Evolutionary conservation across 2,329 filamentous ascomycete genomes (phyloP).

Genomic region (Botrytis cinerea): DNA sequence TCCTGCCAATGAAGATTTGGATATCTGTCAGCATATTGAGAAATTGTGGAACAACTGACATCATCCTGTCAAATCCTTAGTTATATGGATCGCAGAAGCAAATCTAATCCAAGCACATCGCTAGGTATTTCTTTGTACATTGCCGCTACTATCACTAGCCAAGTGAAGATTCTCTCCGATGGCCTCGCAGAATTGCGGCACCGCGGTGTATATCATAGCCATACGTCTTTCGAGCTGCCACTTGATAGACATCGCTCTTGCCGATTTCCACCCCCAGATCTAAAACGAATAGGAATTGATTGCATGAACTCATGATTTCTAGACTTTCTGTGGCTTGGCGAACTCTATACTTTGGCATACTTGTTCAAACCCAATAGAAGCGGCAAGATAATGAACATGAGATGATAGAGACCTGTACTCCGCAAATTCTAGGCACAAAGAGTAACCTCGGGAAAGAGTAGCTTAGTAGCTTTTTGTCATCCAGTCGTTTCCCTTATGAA

Average conservation of each 20-base stretch:
- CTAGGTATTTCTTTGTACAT: background rate
- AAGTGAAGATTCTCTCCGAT: background rate
- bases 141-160: background rate
- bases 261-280: background rate
- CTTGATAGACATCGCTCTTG: background rate
- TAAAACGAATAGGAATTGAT: background rate
- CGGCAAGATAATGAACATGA: background rate
- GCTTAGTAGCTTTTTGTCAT: background rate
- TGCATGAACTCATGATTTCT: background rate
- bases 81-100: background rate
- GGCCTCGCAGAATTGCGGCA: too few species aligned
- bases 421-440: background rate
- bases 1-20: background rate
- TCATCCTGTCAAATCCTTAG: background rate
- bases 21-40: background rate
- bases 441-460: background rate
- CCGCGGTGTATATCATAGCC: background rate
- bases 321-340: background rate
- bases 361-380: background rate
- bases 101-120: background rate
- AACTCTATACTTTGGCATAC: background rate
- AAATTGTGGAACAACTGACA: background rate
- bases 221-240: background rate
- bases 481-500: background rate
- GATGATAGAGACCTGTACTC: background rate